phyloP scores from a whole-genome alignment of 257 asterid species.

The Solanum corneliomulleri region DNA sequence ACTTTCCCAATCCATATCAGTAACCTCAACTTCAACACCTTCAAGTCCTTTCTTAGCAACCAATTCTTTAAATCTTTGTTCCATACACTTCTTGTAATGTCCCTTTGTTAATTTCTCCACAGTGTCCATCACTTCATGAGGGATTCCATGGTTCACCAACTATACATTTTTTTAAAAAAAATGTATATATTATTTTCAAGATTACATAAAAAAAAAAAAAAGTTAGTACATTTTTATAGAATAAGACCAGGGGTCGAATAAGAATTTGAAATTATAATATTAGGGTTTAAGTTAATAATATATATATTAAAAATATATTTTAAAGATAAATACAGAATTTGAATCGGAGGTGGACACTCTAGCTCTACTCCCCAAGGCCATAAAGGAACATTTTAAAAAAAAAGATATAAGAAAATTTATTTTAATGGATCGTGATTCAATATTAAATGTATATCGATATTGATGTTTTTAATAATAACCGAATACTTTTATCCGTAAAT shows the following conservation, averaged over 20 bases:
- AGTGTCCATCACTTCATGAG: conserved; percentile 43
- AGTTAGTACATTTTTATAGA: neutral
- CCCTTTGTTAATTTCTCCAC: conserved; percentile 47
- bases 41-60: conserved; percentile 21
- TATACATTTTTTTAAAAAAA: neutral
- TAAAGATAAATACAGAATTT: neutral
- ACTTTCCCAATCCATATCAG: conserved; percentile 47
- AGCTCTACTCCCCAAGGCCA: neutral
- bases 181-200: neutral
- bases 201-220: neutral
- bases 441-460: neutral
- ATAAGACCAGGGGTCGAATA: neutral
- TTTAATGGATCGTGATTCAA: neutral
- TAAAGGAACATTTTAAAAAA: neutral
- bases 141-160: conserved; percentile 66
- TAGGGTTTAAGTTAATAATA: neutral
- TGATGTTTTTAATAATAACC: neutral
- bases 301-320: neutral
- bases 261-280: neutral
- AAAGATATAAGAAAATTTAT: neutral
- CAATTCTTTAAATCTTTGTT: conserved; percentile 37
- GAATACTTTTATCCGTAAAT: neutral
- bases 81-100: conserved; percentile 47
- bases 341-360: neutral
- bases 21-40: conserved; percentile 14